Evolutionary conservation across 148 eudicot species (phyloP), one percentile per base, ranked within the genome.

Genomic region (Fagopyrum esculentum): DNA sequence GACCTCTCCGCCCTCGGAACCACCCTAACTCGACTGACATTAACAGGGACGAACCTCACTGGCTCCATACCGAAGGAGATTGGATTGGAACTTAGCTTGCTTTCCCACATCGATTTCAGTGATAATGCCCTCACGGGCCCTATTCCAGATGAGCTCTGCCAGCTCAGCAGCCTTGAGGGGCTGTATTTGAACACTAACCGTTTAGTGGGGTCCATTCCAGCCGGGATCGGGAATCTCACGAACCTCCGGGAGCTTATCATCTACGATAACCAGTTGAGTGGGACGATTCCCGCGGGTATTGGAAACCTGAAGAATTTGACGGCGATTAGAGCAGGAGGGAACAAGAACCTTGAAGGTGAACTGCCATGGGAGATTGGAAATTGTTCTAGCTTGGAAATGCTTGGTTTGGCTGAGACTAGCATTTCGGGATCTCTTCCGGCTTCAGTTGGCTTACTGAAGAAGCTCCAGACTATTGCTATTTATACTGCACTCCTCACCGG

Each of bases 371-470:
- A 88, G 81, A 83, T 93, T 48, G 98, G 98, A 1, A 91, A 88
- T 19, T 93, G 97, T 69, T 77, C 85, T 6, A 80, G 79, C 44
- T 76, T 93, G 77, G 74, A 72, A n/a, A 83, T 89, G 89, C 71
- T 93, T 12, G 98, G 98, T 4, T 47, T 93, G 29, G 98, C 97
- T 4, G 98, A 93, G 73, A 93, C 98, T 22, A 88, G 93, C 83
- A 76, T 93, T 4, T 93, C 98, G 1, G 97, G 98, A 0, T 81
- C 86, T 13, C 69, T 93, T 10, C 98, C 98, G 10, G 43, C 88
- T 0, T 79, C 87, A 2, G 64, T 93, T 19, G 97, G 98, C 69
- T 82, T 73, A 40, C 80, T 93, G 29, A 90, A 93, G 57, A 91
- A 87, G 45, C 93, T 93, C 71, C 82, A 91, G 44, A 93, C 98